A percentile compares a stretch with the other conserved stretches of the same genome.
These are phyloP conservation scores for Neocallimastix lanati DNA, from an alignment of 192 early-diverging fungal species.

Conservation along the genomic window DNA sequence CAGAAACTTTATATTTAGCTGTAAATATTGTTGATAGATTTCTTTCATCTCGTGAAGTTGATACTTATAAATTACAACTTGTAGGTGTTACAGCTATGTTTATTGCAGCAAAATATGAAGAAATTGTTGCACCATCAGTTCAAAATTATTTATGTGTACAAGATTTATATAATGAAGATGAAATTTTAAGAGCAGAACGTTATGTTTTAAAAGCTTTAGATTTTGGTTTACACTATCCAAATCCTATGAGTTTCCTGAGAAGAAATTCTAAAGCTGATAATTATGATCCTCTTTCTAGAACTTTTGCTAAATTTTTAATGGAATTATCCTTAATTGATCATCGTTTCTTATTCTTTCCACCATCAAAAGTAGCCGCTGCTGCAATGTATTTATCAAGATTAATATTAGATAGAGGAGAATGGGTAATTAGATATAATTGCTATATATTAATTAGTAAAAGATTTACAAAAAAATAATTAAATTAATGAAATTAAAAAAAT, in stretches of 20 bases:
- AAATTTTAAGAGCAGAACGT: constrained; percentile 79
- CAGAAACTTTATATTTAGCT: constrained; percentile 83
- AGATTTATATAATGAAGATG: constrained; percentile 47
- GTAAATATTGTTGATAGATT: constrained; percentile 94
- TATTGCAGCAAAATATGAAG: constrained; percentile 90
- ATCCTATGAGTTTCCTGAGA: constrained; percentile 80
- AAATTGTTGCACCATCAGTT: constrained; percentile 64
- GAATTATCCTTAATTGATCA: constrained; percentile 82
- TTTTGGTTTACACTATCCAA: constrained; percentile 75
- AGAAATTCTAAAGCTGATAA: constrained; percentile 72
- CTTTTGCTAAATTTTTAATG: constrained; percentile 88
- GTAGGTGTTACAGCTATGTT: constrained; percentile 82
- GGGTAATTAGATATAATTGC: no score
- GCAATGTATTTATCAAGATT: constrained; percentile 58
- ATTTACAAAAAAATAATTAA: no score
- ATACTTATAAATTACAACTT: constrained; percentile 75
- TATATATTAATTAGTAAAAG: no score
- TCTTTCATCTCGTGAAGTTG: constrained; percentile 65
- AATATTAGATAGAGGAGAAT: constrained; percentile 54
- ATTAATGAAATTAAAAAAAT: no score
- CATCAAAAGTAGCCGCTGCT: constrained; percentile 62
- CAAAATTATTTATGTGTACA: constrained; percentile 33
- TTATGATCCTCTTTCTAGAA: constrained; percentile 79
- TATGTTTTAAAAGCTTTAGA: constrained; percentile 74
- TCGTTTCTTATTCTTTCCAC: constrained; percentile 44